phyloP scores from a whole-genome alignment of 78 protist species.

The Pigoraptor vietnamica region DNA sequence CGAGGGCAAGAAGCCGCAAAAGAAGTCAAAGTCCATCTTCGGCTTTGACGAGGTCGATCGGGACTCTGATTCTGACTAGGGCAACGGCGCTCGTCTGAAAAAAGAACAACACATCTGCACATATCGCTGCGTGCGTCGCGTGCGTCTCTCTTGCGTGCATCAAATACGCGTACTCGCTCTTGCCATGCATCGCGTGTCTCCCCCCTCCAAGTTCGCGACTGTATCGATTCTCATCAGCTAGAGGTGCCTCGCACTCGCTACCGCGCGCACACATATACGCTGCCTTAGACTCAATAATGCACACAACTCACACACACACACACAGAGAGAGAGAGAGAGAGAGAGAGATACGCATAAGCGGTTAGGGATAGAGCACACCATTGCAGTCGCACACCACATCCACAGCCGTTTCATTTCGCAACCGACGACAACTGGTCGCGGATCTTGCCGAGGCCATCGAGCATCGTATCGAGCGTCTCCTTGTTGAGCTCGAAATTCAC shows the following conservation, averaged over 20 bases:
- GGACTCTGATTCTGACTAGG: neutral
- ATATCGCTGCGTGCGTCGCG: too few species aligned
- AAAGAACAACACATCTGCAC: too few species aligned
- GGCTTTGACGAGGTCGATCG: neutral
- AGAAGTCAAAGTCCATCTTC: neutral
- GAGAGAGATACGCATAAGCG: too few species aligned
- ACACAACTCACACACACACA: neutral
- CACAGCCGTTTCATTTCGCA: neutral
- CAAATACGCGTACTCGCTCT: too few species aligned
- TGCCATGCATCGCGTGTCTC: neutral
- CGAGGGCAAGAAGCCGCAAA: neutral
- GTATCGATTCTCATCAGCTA: neutral
- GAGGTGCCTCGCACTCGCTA: too few species aligned
- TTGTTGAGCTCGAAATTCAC: constrained; percentile 57
- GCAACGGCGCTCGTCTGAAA: too few species aligned
- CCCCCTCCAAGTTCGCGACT: neutral
- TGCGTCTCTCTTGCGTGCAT: too few species aligned
- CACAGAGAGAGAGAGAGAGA: too few species aligned
- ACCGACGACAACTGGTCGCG: constrained; percentile 54
- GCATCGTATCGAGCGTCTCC: constrained; percentile 62
- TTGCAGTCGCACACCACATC: too few species aligned
- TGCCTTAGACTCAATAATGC: neutral
- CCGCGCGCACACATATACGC: too few species aligned
- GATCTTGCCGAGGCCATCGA: constrained; percentile 62
- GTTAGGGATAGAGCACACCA: too few species aligned